Conservation (phyloP, 371 early-diverging fungal genomes). For the Nematocida ausubeli region DNA sequence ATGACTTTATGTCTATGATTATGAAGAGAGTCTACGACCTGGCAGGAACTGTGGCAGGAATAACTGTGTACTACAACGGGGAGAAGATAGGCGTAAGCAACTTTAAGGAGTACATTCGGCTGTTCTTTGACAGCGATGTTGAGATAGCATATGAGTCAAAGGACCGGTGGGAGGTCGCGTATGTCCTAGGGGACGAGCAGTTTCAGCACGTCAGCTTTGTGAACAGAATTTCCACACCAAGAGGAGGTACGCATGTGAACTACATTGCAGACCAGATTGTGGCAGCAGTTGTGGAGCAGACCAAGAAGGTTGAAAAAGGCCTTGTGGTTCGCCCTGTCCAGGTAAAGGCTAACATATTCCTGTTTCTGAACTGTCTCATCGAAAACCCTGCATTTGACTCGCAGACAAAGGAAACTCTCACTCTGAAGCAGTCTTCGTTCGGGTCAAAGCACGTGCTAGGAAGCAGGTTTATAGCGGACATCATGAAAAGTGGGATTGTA, state of each 20-base stretch:
- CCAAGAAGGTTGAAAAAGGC: conserved; percentile 76
- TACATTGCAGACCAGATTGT: conserved; percentile 83
- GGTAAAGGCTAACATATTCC: conserved; percentile 81
- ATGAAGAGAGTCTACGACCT: conserved; percentile 92
- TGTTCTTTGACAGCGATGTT: conserved; percentile 71
- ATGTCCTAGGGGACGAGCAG: conserved; percentile 84
- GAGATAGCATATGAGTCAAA: conserved; percentile 73
- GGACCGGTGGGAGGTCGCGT: conserved; percentile 92
- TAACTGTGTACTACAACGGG: conserved; percentile 86
- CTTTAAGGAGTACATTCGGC: conserved; percentile 83
- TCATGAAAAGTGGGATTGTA: conserved; percentile 75
- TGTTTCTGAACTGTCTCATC: conserved; percentile 91
- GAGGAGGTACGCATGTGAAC: conserved; percentile 92
- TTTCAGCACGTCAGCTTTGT: conserved; percentile 95
- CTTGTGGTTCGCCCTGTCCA: conserved; percentile 74
- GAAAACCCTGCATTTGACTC: conserved; percentile 97
- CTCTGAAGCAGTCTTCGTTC: conserved; percentile 76
- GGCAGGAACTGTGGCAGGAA: conserved; percentile 80
- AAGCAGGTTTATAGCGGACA: conserved; percentile 77
- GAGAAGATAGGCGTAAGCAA: conserved; percentile 75
- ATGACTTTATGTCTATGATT: conserved; percentile 79
- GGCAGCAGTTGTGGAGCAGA: conserved; percentile 72
- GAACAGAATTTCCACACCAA: conserved; percentile 89
- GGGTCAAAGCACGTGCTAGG: conserved; percentile 77
- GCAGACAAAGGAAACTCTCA: conserved; percentile 97